Evolutionary conservation across 2,329 filamentous ascomycete species (phyloP).

Genomic region (Raffaelea arxii): DNA sequence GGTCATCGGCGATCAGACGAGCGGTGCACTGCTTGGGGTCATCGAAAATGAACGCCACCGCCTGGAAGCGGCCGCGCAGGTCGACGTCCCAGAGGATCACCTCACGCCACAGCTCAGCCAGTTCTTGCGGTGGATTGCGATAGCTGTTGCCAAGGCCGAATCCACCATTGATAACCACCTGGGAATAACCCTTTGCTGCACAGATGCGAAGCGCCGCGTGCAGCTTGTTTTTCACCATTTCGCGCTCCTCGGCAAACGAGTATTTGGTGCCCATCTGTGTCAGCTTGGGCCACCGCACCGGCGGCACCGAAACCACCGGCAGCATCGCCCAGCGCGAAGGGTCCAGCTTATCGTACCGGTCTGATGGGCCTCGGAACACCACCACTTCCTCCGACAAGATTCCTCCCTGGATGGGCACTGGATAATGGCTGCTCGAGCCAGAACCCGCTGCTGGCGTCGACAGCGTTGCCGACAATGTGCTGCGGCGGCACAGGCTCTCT

Average conservation of each 20-base stretch:
- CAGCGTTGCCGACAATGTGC: slow-evolving; percentile 61
- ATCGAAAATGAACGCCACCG: slow-evolving; percentile 57
- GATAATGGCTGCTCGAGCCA: slow-evolving; percentile 48
- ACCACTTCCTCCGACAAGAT: slow-evolving; percentile 64
- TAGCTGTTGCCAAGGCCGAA: slow-evolving; percentile 56
- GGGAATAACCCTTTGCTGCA: slow-evolving; percentile 45
- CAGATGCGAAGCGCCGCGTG: slow-evolving; percentile 62
- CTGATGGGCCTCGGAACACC: slow-evolving; percentile 62
- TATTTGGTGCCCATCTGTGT: slow-evolving; percentile 58
- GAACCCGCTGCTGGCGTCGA: slow-evolving; percentile 47
- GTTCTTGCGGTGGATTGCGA: slow-evolving; percentile 54
- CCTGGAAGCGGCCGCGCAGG: slow-evolving; percentile 49
- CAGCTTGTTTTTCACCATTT: slow-evolving; percentile 65
- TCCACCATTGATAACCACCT: slow-evolving; percentile 52
- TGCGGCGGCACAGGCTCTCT: slow-evolving; percentile 64
- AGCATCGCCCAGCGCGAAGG: slow-evolving; percentile 45
- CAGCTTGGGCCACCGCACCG: slow-evolving; percentile 64
- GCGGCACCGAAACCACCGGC: slow-evolving; percentile 65
- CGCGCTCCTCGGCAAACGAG: slow-evolving; percentile 60
- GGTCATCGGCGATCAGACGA: slow-evolving; percentile 43
- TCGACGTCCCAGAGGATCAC: slow-evolving; percentile 53
- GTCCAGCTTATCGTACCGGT: slow-evolving; percentile 49
- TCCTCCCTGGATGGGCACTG: slow-evolving; percentile 59
- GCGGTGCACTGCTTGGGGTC: slow-evolving; percentile 43
- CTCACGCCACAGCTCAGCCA: slow-evolving; percentile 58